Conservation (phyloP, 441 rosid species). For the Corymbia citriodora region DNA sequence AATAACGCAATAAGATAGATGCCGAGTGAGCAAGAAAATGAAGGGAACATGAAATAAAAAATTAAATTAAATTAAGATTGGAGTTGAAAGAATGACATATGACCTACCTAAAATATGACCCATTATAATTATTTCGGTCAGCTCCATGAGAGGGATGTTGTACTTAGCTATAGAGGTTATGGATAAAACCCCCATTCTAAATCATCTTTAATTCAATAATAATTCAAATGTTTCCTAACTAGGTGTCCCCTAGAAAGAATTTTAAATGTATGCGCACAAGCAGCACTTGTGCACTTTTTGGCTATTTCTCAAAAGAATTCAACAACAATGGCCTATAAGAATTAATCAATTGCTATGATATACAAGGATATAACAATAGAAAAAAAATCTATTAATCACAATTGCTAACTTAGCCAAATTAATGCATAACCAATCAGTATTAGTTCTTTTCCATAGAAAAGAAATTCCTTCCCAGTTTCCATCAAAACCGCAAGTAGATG, state of each 20-base stretch:
- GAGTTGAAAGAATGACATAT: no score
- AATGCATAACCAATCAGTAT: no score
- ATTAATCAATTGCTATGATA: not conserved
- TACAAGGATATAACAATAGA: rapidly evolving
- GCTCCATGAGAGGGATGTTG: not conserved
- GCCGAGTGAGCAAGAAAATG: not conserved
- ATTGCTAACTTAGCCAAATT: not conserved
- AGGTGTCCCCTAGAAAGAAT: not conserved
- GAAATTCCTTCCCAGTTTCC: not conserved
- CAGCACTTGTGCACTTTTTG: not conserved
- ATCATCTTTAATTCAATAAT: not conserved
- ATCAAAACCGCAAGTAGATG: no score
- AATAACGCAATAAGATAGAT: not conserved
- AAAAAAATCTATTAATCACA: no score
- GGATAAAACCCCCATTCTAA: not conserved
- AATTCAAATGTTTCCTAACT: not conserved
- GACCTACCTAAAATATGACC: not conserved
- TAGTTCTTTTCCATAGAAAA: not conserved
- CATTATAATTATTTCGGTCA: not conserved
- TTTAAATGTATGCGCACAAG: not conserved
- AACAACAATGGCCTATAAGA: not conserved
- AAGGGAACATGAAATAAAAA: not conserved
- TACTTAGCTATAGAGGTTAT: not conserved
- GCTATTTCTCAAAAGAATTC: not conserved
- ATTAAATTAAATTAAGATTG: not conserved